Base-by-base conservation (phyloP, 2,329 filamentous ascomycete genomes). In the Teratosphaeriaceae sp. region DNA sequence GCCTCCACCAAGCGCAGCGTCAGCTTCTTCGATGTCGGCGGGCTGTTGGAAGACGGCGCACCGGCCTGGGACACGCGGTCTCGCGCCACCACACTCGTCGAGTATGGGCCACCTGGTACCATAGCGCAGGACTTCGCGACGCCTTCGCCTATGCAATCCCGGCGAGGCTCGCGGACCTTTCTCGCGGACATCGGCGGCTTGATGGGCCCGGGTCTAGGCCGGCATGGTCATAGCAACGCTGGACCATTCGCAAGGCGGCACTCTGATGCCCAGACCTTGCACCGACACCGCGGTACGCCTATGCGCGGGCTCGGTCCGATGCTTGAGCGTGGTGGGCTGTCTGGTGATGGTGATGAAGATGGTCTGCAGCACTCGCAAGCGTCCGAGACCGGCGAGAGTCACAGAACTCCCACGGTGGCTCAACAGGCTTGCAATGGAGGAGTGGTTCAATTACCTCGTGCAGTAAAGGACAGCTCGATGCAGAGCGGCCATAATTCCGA, bases 1-100 rank as follows among this genome's bases (percentile, higher is more conserved):
- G 43, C 48, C 5, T 49, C 51, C 9, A 49, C 45, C 1, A 53
- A 46, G 12, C 51, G 47, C 11, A 52, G 47, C 36, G 78, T 92
- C 3, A 87, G 85, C 0, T 90, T 95, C 62, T 88, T 90, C 55
- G 89, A 95, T 52, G 82, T 88, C 1, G 88, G 88, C 18, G 86
- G 85, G 0, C 67, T 94, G 0, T 68, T 94, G 0, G 79, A 82
- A 4, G 72, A 72, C 15, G 73, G 73, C 50, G 65, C 60, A 31
- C 45, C 27, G 40, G 53, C 53, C n/a, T 36, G 37, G 30, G 46
- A 42, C 30, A 45, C 52, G 7, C 46, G 41, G 3, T 55, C 54
- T 13, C 52, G 50, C 20, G 33, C 51, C 57, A 85, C 82, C 46
- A 82, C 86, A 42, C 80, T 85, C 46, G 72, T 85, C 57, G 83